Percentiles rank a stretch among this genome's conserved stretches.
Conservation (phyloP, 306 rosid species). For the Argentina anserina region DNA sequence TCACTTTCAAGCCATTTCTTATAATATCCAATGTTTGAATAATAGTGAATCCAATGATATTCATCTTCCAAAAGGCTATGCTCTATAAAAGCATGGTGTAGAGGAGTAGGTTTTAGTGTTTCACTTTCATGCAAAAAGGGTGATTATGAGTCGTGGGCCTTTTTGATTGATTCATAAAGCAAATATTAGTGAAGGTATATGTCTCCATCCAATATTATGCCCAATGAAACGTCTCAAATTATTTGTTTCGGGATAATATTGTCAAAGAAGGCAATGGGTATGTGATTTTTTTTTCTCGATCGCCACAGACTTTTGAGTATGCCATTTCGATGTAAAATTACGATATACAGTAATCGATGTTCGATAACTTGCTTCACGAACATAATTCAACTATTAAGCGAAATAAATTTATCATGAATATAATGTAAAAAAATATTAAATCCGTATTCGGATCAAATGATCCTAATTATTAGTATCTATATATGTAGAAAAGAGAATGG, state of each 20-base stretch:
- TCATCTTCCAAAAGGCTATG: not conserved
- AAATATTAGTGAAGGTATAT: not conserved
- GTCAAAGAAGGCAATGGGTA: not conserved
- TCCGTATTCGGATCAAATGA: not conserved
- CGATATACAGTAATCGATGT: too few relatives aligned
- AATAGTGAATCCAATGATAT: not conserved
- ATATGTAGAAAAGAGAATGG: not conserved
- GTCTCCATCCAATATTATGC: not conserved
- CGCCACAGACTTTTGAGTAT: too few relatives aligned
- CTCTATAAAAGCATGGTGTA: not conserved
- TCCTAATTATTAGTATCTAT: not conserved
- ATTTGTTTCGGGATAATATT: not conserved
- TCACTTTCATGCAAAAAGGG: not conserved
- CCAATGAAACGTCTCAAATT: not conserved
- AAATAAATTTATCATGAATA: too few relatives aligned
- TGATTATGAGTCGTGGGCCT: not conserved
- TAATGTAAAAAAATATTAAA: too few relatives aligned
- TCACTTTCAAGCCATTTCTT: not conserved
- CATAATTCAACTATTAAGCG: too few relatives aligned
- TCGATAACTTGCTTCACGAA: not conserved
- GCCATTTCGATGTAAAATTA: too few relatives aligned
- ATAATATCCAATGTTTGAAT: too few relatives aligned
- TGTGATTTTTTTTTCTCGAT: too few relatives aligned
- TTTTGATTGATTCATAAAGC: not conserved
- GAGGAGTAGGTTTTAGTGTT: constrained; percentile 5